phyloP scores from a whole-genome alignment of 2,329 filamentous ascomycete genomes.

The Aspergillus fumigatus region DNA sequence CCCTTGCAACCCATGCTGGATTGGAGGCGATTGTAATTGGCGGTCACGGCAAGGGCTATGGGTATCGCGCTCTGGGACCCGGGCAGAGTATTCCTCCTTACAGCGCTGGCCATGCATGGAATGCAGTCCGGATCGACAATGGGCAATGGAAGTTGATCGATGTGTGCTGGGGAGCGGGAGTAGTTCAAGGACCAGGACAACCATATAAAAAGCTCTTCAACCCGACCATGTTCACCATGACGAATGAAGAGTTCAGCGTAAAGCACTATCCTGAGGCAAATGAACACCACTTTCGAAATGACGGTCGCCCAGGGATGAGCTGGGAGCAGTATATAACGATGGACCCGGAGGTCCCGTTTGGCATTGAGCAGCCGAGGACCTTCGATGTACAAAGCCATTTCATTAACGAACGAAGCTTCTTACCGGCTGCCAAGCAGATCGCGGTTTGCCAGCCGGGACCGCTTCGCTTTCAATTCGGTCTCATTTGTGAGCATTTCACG shows the following conservation, averaged over 20 bases:
- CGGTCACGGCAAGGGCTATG: conserved; percentile 84
- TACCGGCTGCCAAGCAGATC: conserved; percentile 58
- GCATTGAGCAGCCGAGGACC: conserved; percentile 43
- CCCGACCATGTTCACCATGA: conserved; percentile 55
- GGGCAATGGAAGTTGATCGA: conserved; percentile 91
- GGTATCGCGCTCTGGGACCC: conserved; percentile 59
- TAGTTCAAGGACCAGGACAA: conserved; percentile 51
- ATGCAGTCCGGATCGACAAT: conserved; percentile 80
- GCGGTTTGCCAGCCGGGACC: conserved; percentile 52
- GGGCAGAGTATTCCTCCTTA: conserved; percentile 63
- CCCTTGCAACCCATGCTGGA: conserved; percentile 72
- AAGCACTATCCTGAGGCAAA: conserved; percentile 72
- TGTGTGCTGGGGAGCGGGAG: conserved; percentile 86
- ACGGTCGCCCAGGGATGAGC: conserved; percentile 53
- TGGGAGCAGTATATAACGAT: conserved; percentile 83
- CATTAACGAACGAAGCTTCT: conserved; percentile 54
- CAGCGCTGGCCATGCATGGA: conserved; percentile 78
- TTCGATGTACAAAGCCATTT: conserved; percentile 49
- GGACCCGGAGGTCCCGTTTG: conserved; percentile 44
- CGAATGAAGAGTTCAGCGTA: conserved; percentile 76
- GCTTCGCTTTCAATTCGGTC: conserved; percentile 75
- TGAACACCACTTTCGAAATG: conserved; percentile 65
- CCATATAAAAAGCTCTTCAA: conserved; percentile 66
- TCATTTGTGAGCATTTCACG: conserved; percentile 78
- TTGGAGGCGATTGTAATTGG: conserved; percentile 69